phyloP scores from a whole-genome alignment of 768 basidiomycete genomes.

The Pulveroboletus sp. region DNA sequence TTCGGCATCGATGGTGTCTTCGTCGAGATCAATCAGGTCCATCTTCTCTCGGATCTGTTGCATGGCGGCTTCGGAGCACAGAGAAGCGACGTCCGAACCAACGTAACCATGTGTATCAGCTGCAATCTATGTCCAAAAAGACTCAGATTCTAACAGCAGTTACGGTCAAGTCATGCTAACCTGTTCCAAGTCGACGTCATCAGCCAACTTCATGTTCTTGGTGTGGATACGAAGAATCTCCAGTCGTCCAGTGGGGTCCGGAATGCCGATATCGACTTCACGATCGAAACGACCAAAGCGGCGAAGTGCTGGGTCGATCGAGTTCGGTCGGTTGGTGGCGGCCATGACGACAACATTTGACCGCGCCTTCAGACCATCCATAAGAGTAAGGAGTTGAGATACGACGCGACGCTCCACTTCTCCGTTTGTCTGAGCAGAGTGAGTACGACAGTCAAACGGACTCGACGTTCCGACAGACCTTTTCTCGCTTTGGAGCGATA shows the following conservation, averaged over 20 bases:
- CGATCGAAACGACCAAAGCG: slow-evolving; percentile 99
- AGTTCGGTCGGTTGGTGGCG: slow-evolving; percentile 97
- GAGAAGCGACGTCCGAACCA: slow-evolving; percentile 93
- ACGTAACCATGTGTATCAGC: slow-evolving; percentile 99
- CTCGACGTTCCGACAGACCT: slow-evolving; percentile 45
- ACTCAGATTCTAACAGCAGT: slow-evolving; percentile 2
- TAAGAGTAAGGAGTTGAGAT: slow-evolving; percentile 95
- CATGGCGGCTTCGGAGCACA: slow-evolving; percentile 99
- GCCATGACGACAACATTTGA: slow-evolving; percentile 99
- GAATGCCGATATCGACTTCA: slow-evolving; percentile 98
- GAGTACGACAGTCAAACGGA: background rate
- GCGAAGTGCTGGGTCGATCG: slow-evolving; percentile 96
- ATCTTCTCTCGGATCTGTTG: slow-evolving; percentile 99
- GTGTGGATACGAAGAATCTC: slow-evolving; percentile 99
- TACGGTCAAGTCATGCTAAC: slow-evolving; percentile 31
- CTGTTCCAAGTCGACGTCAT: slow-evolving; percentile 97
- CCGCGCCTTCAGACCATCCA: slow-evolving; percentile 98
- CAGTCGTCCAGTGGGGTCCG: slow-evolving; percentile 97
- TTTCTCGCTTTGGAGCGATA: slow-evolving; percentile 99
- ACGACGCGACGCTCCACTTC: slow-evolving; percentile 99
- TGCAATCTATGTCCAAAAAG: slow-evolving; percentile 63
- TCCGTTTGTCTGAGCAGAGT: slow-evolving; percentile 75
- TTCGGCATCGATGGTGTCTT: slow-evolving; percentile 99
- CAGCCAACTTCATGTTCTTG: slow-evolving; percentile 98
- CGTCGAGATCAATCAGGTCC: slow-evolving; percentile 93